Base-by-base conservation (phyloP, 768 basidiomycete genomes). In the Boletus tomentosulus region DNA sequence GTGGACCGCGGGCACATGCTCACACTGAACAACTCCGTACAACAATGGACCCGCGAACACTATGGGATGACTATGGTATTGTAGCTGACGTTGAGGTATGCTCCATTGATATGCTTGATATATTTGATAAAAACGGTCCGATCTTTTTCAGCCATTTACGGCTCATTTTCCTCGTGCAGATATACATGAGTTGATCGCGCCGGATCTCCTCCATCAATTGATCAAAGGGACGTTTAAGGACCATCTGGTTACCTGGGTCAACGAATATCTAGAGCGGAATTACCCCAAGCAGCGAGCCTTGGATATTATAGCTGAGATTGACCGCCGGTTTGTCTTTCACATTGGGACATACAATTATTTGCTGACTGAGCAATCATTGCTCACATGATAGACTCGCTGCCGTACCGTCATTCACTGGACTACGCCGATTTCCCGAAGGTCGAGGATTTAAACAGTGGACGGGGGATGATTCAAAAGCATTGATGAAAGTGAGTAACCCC, bases 401-500 rank as follows among this genome's bases (percentile, higher is more conserved):
- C 7, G 9, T 19, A 11, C 45, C 28, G 11, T 12, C 22, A 12
- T 22, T 34, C 24, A 12, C 46, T 22, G 12, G 46, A 24, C 22
- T 43, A 27, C 25, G 24, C 7, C 4, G 38, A 5, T 38, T 38
- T 5, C 38, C 38, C 5, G n/a, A 42, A 34, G 46, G 46, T 2
- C n/a, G 30, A 15, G 45, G 45, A 10, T 46, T 46, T 19, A 46
- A 46, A n/a, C 45, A 46, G 30, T 46, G 30, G 45, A 46, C 45
- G 0, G 71, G 70, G 6, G 64, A 73, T 48, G 68, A 74, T 39
- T 74, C 70, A 3, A 74, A 74, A 33, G 71, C 65, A 0, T 56
- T 73, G 6, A 73, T 73, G 70, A 73, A 73, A 64, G 35, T 35
- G 6, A 13, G 11, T 28, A 3, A 28, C 28, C 28, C 28, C 28